Base-by-base conservation (phyloP, 106 monocot species). In the Triglochin maritima region DNA sequence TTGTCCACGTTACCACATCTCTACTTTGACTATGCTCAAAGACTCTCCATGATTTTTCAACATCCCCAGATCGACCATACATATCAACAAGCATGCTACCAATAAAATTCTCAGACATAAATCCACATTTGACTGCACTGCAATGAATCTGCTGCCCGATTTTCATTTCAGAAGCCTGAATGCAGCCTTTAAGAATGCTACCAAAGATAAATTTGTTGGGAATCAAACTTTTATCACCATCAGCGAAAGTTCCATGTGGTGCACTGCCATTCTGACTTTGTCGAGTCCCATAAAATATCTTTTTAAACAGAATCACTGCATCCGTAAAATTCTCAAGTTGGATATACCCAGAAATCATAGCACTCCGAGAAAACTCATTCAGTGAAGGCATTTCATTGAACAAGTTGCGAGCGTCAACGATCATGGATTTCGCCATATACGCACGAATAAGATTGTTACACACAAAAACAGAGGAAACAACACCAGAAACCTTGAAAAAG, bases 131-230 rank as follows among this genome's bases (percentile, higher is more conserved):
- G 7, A 77, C 2, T 1, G 71, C 10, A 16, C 67, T 6, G 42
- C 80, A 78, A 56, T 85, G 89, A 9, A 81, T 60, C n/a, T 89
- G 89, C 43, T 59, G 44, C 47, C 89, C 85, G 2, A 72, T 63
- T 57, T 49, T 63, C 0, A 69, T 8, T 46, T 85, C 89, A 9
- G 49, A 73, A 11, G 59, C 53, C 0, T 58, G 64, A 29, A 78
- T 46, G 12, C 83, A 89, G 0, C 89, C 82, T n/a, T 76, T 76
- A 44, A 85, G 29, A 4, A 83, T 50, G 67, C 72, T 77, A 2
- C 78, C 85, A 11, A 85, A 68, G 11, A 70, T 67, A 48, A 82
- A 82, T 13, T 53, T 74, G 52, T 80, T 64, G 4, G 82, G 83
- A 16, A 49, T 11, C 15, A 47, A 14, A 47, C 57, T 12, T 49